Base-by-base conservation (phyloP, 371 early-diverging fungal species). In the Nematocida sp. region DNA sequence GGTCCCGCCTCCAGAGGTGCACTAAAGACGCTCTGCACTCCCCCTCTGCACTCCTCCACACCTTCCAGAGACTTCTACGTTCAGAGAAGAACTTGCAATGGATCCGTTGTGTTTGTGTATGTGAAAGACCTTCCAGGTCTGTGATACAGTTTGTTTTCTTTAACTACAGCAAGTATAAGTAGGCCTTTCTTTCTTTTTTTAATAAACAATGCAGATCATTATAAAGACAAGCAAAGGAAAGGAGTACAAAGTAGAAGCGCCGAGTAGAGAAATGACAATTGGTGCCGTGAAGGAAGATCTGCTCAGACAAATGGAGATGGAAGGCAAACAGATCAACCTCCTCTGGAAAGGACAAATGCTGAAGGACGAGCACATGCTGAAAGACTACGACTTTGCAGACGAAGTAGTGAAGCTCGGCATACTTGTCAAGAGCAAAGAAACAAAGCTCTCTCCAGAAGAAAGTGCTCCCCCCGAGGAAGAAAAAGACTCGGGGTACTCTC, bases 141-240 rank as follows among this genome's bases (percentile, higher is more conserved):
- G n/a, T n/a, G n/a, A n/a, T n/a, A n/a, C n/a, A n/a, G n/a, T n/a
- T n/a, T n/a, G 21, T n/a, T 21, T 32, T 4, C n/a, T 63, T n/a
- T 11, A 13, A 27, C 29, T 13, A 13, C 5, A 15, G 13, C 7
- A 5, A 4, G 13, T 53, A 45, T 29, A 64, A 8, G n/a, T 56
- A 29, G 4, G 13, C 13, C 41, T 49, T 32, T 46, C 49, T 70
- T 70, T 70, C 49, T 53, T 70, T 70, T 19, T 17, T 43, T 29
- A 25, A 36, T 34, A 60, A 70, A 70, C 56, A 70, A 70, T 70
- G 74, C 37, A 57, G 25, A 48, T 70, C 40, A 37, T 15, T 49
- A 34, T 70, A 29, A 70, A 60, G 62, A 70, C 74, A 70, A 70
- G 74, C 29, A 70, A 70, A 50, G 58, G 74, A 34, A 50, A 70